Evolutionary conservation across 169 alveolate species (phyloP), one percentile per base, ranked within the genome.

Genomic region (Eimeria zaria): DNA sequence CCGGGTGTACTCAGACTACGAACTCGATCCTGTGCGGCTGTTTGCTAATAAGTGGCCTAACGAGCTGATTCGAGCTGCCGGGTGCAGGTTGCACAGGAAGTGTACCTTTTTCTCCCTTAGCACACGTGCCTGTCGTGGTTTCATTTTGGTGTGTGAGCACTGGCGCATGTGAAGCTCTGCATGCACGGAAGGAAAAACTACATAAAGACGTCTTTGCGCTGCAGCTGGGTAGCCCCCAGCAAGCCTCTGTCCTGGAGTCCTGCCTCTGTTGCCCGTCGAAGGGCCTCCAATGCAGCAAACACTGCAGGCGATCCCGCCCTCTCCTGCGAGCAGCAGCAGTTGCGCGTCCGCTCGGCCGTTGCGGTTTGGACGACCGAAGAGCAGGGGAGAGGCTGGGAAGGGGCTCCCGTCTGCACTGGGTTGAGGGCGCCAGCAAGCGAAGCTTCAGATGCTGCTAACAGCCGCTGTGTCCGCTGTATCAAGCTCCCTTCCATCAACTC

Each of bases 251-350:
- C 62, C 67, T 84, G 53, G 78, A 84, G 11, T 24, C 58, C 91
- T 16, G 36, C 73, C 62, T 58, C 91, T 69, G 41, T 44, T 27
- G 91, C 91, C 78, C 58, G 76, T 39, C 67, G n/a, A 24, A 84
- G 91, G 78, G 78, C 78, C 74, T 84, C 55, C 14, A 55, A n/a
- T 30, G 7, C 76, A 14, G 76, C 55, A 20, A 4, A 36, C 7
- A 39, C 89, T 46, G 46, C 27, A 80, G 67, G 16, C 46, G 80
- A 69, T 1, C 53, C 41, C 53, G 36, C 53, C 62, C 7, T 22
- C 64, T 16, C 46, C 41, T 69, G 88, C 88, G 39, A 44, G 89
- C 89, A 80, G 46, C 64, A 24, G 60, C 89, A 80, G 24, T 46
- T 11, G 44, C 12, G 89, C 16, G 46, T 36, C 71, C 89, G 51